Evolutionary conservation across 2,329 filamentous ascomycete species (phyloP).

Genomic region (Dactylonectria estremocensis): DNA sequence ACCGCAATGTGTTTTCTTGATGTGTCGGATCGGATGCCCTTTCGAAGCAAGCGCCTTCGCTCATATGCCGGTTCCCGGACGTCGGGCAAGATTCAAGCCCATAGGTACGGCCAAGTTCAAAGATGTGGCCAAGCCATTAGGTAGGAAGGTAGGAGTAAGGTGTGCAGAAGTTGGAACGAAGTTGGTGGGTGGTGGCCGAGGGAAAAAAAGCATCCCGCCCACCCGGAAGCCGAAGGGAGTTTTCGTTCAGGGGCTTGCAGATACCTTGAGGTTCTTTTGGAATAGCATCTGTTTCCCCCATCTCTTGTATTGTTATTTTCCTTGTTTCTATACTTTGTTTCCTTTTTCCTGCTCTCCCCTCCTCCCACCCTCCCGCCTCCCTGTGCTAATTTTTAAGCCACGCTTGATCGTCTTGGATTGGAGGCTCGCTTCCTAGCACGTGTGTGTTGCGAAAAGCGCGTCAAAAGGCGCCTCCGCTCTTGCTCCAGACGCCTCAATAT

Average conservation of each 20-base stretch:
- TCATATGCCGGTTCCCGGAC: slow-evolving; percentile 1
- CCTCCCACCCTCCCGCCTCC: too few relatives aligned
- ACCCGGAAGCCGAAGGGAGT: background rate
- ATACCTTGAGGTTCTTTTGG: slow-evolving; percentile 17
- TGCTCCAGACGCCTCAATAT: slow-evolving; percentile 20
- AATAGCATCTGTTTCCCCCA: background rate
- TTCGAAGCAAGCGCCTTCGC: background rate
- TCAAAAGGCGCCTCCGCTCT: slow-evolving; percentile 11
- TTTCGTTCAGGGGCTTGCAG: slow-evolving; percentile 12
- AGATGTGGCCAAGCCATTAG: background rate
- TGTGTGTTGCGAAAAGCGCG: slow-evolving; percentile 15
- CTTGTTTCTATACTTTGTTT: background rate
- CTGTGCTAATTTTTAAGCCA: background rate
- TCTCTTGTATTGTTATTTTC: background rate
- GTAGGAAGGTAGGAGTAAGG: background rate
- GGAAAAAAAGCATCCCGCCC: slow-evolving; percentile 10
- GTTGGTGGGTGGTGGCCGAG: background rate
- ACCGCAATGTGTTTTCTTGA: background rate
- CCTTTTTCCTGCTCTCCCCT: too few relatives aligned
- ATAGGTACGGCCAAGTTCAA: background rate
- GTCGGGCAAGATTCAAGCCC: slow-evolving; percentile 5
- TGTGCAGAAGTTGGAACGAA: background rate
- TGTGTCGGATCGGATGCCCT: background rate
- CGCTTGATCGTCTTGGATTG: background rate
- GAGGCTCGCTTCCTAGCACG: slow-evolving; percentile 9